Conservation (phyloP, 108 stramenopile genomes). For the Fistulifera pelliculosa region DNA sequence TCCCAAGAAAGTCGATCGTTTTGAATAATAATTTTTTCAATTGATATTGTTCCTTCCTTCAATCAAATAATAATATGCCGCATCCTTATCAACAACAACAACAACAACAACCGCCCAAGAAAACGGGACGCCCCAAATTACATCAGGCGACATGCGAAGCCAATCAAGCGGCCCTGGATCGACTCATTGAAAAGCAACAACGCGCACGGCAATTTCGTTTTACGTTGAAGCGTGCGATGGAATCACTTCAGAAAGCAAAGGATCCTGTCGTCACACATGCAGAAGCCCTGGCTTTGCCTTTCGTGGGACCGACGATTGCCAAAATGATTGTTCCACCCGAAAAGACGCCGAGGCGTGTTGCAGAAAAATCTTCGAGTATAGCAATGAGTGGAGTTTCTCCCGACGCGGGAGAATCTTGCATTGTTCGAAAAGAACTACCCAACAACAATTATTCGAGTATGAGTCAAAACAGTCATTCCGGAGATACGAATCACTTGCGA, state of each 20-base stretch:
- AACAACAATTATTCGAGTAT: conserved; percentile 4
- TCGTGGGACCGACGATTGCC: conserved; percentile 34
- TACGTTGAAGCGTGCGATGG: conserved; percentile 25
- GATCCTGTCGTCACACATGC: conserved; percentile 21
- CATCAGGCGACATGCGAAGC: conserved; percentile 26
- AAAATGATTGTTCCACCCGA: conserved; percentile 8
- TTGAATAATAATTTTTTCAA: too few relatives aligned
- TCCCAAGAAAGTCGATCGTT: too few relatives aligned
- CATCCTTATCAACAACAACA: too few relatives aligned
- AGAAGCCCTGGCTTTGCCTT: conserved; percentile 30
- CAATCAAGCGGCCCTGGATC: conserved; percentile 35
- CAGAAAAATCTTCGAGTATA: background rate
- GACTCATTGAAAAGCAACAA: conserved; percentile 11
- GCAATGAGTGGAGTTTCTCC: background rate
- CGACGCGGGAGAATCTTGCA: background rate
- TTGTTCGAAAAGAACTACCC: conserved; percentile 1
- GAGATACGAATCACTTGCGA: too few relatives aligned
- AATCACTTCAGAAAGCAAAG: conserved; percentile 16
- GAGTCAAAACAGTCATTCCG: too few relatives aligned
- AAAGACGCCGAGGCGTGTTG: background rate
- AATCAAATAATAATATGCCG: too few relatives aligned
- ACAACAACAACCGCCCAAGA: too few relatives aligned
- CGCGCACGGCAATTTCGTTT: conserved; percentile 8
- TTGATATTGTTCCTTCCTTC: too few relatives aligned
- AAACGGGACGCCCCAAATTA: background rate